These are phyloP conservation scores for Crepidotus variabilis DNA, from an alignment of 768 basidiomycete genomes.

Conservation along the genomic window DNA sequence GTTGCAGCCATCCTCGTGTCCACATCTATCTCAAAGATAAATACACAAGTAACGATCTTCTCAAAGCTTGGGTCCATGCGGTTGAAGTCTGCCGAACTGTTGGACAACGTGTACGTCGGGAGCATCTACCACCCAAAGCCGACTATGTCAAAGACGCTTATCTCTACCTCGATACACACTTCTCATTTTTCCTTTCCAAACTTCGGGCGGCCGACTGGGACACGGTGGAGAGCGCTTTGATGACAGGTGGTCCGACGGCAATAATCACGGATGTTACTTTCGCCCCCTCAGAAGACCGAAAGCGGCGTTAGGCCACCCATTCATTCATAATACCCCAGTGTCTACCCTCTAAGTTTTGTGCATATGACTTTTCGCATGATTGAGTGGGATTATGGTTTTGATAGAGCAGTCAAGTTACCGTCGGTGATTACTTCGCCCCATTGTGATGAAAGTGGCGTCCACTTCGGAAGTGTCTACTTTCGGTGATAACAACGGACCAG, in stretches of 20 bases:
- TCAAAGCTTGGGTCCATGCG: conserved; percentile 54
- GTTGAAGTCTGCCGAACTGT: conserved; percentile 28
- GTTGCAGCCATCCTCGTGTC: conserved; percentile 21
- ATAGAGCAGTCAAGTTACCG: too few relatives aligned
- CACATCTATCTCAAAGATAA: conserved; percentile 50
- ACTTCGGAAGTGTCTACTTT: too few relatives aligned
- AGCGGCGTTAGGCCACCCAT: not conserved
- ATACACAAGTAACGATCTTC: conserved; percentile 42
- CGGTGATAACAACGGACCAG: too few relatives aligned
- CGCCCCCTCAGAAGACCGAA: not conserved
- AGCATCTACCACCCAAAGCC: not conserved
- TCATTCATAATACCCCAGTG: too few relatives aligned
- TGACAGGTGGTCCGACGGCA: not conserved
- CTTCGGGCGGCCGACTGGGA: not conserved
- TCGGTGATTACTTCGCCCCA: too few relatives aligned
- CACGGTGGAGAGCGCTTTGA: conserved; percentile 1
- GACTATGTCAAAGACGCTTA: not conserved
- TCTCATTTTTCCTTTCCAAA: not conserved
- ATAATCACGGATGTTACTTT: not conserved
- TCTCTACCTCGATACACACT: not conserved
- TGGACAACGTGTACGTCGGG: not conserved
- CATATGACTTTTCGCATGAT: too few relatives aligned
- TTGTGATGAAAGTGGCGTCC: too few relatives aligned
- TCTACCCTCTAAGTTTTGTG: too few relatives aligned
- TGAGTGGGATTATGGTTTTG: too few relatives aligned